These are phyloP conservation scores for Psidium friedrichsthalianum DNA, from an alignment of 345 rosid genomes.

Conservation along the genomic window DNA sequence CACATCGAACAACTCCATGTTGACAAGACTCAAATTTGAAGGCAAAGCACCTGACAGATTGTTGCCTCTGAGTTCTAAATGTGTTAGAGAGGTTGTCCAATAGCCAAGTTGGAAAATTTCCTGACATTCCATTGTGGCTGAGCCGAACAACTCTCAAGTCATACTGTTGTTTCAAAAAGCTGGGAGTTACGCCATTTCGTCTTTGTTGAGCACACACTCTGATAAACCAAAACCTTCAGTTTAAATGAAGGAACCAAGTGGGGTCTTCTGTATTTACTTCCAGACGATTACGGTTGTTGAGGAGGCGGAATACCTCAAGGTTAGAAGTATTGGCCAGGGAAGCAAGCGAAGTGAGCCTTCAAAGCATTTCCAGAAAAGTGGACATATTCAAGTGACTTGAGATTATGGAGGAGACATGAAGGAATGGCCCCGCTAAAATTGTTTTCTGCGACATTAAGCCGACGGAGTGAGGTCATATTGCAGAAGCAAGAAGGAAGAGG, in stretches of 20 bases:
- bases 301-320: not conserved
- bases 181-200: not conserved
- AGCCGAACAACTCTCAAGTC: not conserved
- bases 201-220: not conserved
- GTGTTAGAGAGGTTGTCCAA: constrained; percentile 2
- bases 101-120: constrained; percentile 14
- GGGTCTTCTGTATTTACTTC: not conserved
- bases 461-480: not conserved
- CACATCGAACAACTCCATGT: not conserved
- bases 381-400: not conserved
- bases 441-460: not conserved
- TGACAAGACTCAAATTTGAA: not conserved
- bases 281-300: not conserved
- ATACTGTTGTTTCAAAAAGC: constrained; percentile 1
- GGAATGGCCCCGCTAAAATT: not conserved
- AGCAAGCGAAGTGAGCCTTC: not conserved
- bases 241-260: not conserved
- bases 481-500: not conserved
- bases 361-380: not conserved
- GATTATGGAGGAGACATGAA: not conserved
- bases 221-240: not conserved
- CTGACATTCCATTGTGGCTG: not conserved
- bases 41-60: not conserved
- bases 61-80: not conserved
- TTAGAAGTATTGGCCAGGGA: not conserved